Evolutionary conservation across 164 flowering plant genomes (phyloP).

Genomic region (Nymphaea colorata): DNA sequence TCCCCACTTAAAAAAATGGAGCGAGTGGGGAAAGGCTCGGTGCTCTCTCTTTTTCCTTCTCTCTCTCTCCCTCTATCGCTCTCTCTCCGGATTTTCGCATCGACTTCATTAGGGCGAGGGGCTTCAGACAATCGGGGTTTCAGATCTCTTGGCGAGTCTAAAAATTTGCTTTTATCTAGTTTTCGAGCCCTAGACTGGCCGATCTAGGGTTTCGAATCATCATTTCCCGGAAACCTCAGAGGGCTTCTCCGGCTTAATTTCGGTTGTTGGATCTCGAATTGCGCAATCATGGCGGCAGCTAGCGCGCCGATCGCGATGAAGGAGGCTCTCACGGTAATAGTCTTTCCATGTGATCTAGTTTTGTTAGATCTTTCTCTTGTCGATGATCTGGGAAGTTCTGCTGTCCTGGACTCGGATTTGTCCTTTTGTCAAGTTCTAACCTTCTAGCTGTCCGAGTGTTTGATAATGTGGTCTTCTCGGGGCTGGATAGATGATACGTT

Average conservation of each 20-base stretch:
- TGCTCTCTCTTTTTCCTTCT: background rate
- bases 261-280: background rate
- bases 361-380: background rate
- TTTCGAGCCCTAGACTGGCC: background rate
- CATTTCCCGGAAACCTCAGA: background rate
- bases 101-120: background rate
- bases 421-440: background rate
- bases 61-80: background rate
- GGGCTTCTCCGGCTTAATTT: background rate
- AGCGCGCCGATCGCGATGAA: constrained; percentile 95
- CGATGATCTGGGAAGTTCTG: background rate
- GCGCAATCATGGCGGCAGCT: constrained; percentile 84
- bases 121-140: background rate
- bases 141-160: background rate
- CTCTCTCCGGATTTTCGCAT: background rate
- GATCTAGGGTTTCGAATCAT: background rate
- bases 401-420: background rate
- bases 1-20: background rate
- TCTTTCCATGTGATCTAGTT: background rate
- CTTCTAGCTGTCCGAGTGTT: background rate
- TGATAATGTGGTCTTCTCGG: background rate
- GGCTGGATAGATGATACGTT: background rate
- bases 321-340: constrained; percentile 71
- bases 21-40: background rate
- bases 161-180: background rate